phyloP scores from a whole-genome alignment of 495 filamentous ascomycete species.

The Lineolata rhizophorae region DNA sequence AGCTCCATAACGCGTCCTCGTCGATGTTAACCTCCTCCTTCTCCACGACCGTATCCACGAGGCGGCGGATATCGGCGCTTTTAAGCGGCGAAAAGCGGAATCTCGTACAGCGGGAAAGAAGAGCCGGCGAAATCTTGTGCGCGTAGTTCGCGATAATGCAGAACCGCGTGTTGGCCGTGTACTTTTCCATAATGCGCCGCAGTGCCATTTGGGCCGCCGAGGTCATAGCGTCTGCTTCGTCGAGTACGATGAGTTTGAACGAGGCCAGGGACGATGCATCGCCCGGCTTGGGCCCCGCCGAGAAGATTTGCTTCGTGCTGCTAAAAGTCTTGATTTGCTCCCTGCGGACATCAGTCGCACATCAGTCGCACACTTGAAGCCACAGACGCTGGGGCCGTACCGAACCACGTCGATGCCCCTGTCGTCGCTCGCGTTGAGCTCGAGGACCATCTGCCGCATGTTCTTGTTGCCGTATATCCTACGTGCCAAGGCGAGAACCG shows the following conservation, averaged over 20 bases:
- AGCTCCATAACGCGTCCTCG: slow-evolving; percentile 49
- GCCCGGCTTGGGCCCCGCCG: slow-evolving; percentile 26
- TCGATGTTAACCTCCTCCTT: slow-evolving; percentile 72
- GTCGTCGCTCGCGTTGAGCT: slow-evolving; percentile 92
- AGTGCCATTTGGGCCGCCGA: slow-evolving; percentile 92
- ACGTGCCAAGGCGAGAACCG: slow-evolving; percentile 52
- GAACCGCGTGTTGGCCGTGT: slow-evolving; percentile 93
- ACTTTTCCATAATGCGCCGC: slow-evolving; percentile 95
- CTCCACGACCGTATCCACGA: slow-evolving; percentile 80
- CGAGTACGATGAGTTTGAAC: slow-evolving; percentile 92
- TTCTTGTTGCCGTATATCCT: slow-evolving; percentile 83
- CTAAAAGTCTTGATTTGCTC: slow-evolving; percentile 99
- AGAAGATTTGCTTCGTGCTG: slow-evolving; percentile 52
- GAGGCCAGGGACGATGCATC: slow-evolving; percentile 34
- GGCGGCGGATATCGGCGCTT: slow-evolving; percentile 52
- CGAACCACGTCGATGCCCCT: slow-evolving; percentile 95
- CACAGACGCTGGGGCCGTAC: not conserved
- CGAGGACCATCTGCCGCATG: slow-evolving; percentile 93
- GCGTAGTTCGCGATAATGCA: slow-evolving; percentile 99
- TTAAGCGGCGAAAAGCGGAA: slow-evolving; percentile 93
- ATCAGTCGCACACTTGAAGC: no score
- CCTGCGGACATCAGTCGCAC: slow-evolving; percentile 3
- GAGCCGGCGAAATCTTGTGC: slow-evolving; percentile 88
- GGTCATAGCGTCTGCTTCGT: slow-evolving; percentile 98
- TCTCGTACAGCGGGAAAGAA: slow-evolving; percentile 81